Conservation (phyloP, 805 yeast genomes). For the Hanseniaspora valbyensis region DNA sequence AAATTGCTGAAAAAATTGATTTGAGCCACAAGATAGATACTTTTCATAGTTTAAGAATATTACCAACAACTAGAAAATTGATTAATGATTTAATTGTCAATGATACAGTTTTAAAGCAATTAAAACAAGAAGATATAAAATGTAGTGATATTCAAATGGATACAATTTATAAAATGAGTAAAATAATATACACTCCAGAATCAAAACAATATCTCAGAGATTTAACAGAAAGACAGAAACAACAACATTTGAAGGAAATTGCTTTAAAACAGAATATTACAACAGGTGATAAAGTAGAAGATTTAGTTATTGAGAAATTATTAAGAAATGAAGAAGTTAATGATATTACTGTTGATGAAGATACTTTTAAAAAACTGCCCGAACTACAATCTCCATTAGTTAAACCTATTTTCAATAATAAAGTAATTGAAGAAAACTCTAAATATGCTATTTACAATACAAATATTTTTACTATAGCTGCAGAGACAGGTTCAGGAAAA, state of each 20-base stretch:
- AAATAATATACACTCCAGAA: slow-evolving; percentile 27
- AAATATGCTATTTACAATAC: slow-evolving; percentile 20
- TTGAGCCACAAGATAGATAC: slow-evolving; percentile 42
- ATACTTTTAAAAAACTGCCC: background rate
- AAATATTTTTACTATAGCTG: slow-evolving; percentile 70
- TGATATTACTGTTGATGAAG: background rate
- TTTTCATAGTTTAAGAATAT: slow-evolving; percentile 56
- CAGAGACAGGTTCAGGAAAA: slow-evolving; percentile 95
- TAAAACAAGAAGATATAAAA: slow-evolving; percentile 20
- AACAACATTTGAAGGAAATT: background rate
- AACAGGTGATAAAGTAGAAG: background rate
- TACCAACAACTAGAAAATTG: slow-evolving; percentile 55
- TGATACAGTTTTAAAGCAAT: slow-evolving; percentile 33
- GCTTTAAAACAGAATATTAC: background rate
- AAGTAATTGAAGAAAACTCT: background rate
- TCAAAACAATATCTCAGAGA: background rate
- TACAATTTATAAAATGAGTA: slow-evolving; percentile 43
- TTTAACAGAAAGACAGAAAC: slow-evolving; percentile 1
- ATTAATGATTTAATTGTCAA: slow-evolving; percentile 43
- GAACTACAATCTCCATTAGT: background rate
- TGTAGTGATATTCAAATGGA: slow-evolving; percentile 81
- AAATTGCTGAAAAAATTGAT: background rate
- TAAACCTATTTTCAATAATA: background rate
- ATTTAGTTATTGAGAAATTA: background rate
- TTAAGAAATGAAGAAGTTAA: background rate